phyloP scores from a whole-genome alignment of 1,284 basidiomycete genomes.

The Sporisorium sorghi region DNA sequence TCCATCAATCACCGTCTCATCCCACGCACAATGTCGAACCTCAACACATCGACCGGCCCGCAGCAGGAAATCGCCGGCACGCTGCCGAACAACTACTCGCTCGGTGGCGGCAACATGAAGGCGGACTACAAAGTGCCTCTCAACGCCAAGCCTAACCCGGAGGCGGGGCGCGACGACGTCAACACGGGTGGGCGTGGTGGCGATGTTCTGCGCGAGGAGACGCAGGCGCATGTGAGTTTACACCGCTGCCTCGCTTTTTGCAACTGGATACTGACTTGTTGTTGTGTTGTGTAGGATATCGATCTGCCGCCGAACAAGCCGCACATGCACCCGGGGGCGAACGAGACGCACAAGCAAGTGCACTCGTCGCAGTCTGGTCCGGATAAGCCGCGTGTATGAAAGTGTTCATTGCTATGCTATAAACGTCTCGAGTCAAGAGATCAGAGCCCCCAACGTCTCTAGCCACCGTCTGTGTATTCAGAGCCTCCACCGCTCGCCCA shows the following conservation, averaged over 20 bases:
- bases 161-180: constrained; percentile 31
- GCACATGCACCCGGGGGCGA: constrained; percentile 30
- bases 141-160: constrained; percentile 27
- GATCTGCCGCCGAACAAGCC: constrained; percentile 36
- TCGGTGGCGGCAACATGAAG: constrained; percentile 34
- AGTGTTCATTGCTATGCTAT: not conserved
- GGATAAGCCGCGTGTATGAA: constrained; percentile 37
- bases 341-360: constrained; percentile 35
- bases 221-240: constrained; percentile 35
- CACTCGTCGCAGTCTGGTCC: constrained; percentile 30
- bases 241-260: too few relatives aligned
- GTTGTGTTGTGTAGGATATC: constrained; percentile 27
- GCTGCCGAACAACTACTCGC: constrained; percentile 41
- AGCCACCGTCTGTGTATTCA: not conserved
- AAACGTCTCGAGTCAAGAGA: too few relatives aligned
- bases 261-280: not conserved
- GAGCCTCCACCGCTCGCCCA: constrained; percentile 45
- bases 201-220: constrained; percentile 23
- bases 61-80: constrained; percentile 38
- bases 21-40: constrained; percentile 38
- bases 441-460: not conserved
- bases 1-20: too few relatives aligned
- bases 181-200: constrained; percentile 44
- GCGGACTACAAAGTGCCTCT: constrained; percentile 34
- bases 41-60: constrained; percentile 21